Percentiles rank a stretch among this genome's conserved stretches.
Evolutionary conservation across 176 grass and related monocot genomes (phyloP).

Genomic region (Lolium perenne): DNA sequence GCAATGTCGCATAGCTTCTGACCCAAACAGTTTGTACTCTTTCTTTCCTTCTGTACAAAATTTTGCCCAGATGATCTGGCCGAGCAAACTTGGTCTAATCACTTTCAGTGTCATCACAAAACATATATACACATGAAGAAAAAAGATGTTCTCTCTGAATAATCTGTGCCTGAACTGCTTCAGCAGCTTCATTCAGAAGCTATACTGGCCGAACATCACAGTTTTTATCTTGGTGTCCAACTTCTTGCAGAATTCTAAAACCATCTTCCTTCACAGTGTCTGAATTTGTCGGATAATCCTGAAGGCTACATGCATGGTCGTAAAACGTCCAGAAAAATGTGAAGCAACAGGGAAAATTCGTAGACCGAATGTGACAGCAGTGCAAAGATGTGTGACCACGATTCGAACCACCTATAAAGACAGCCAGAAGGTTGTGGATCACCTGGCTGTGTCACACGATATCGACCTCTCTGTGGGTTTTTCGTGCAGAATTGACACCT

Average conservation of each 20-base stretch:
- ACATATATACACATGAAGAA: neutral
- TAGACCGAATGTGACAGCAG: slow-evolving; percentile 32
- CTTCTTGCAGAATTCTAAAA: slow-evolving; percentile 27
- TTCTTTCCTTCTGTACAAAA: neutral
- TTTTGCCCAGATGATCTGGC: neutral
- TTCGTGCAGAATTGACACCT: slow-evolving; percentile 34
- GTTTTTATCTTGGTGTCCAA: neutral
- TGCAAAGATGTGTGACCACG: slow-evolving; percentile 51
- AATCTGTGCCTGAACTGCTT: neutral
- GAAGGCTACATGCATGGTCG: slow-evolving; percentile 18
- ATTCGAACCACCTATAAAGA: slow-evolving; percentile 50
- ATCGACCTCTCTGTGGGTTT: slow-evolving; percentile 19
- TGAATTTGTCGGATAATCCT: slow-evolving; percentile 39
- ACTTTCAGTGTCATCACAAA: slow-evolving; percentile 17
- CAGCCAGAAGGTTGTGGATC: slow-evolving; percentile 13
- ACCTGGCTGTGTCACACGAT: slow-evolving; percentile 2
- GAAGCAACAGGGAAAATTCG: slow-evolving; percentile 16
- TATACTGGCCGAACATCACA: neutral
- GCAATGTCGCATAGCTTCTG: slow-evolving; percentile 20
- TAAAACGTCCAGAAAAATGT: slow-evolving; percentile 26
- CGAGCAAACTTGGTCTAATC: neutral
- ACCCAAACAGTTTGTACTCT: neutral
- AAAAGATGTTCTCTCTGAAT: neutral
- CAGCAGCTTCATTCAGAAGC: slow-evolving; percentile 37
- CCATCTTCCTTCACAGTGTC: slow-evolving; percentile 33